phyloP scores from a whole-genome alignment of 352 stramenopile genomes.

The Globisporangium cylindrosporum region DNA sequence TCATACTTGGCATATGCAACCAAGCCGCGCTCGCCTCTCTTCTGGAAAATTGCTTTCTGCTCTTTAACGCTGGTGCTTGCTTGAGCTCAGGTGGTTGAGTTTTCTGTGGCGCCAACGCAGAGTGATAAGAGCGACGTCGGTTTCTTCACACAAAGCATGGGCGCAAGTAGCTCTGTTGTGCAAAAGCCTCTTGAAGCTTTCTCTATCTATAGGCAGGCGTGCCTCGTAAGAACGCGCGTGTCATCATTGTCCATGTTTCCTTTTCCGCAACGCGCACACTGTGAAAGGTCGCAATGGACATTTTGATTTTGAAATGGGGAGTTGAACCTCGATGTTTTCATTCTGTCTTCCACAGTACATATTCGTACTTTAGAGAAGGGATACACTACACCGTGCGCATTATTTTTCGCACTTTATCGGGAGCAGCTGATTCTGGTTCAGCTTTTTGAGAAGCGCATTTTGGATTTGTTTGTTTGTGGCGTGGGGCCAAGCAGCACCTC shows the following conservation, averaged over 20 bases:
- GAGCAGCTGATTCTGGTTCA: constrained; percentile 1
- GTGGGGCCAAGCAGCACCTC: not conserved
- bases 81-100: not conserved
- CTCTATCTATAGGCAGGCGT: not conserved
- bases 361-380: not conserved
- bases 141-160: not conserved
- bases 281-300: constrained; percentile 3
- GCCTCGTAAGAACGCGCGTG: not conserved
- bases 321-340: not conserved
- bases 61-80: not conserved
- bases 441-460: not conserved
- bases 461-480: constrained; percentile 2
- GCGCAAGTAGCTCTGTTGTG: not conserved
- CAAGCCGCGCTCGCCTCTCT: not conserved
- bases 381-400: not conserved
- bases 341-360: not conserved
- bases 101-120: not conserved
- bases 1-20: not conserved
- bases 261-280: not conserved
- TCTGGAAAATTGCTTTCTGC: not conserved
- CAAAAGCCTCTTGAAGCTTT: not conserved
- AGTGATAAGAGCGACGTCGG: not conserved
- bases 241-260: not conserved
- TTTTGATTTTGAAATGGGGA: not conserved
- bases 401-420: not conserved